A percentile compares a stretch with the other conserved stretches of the same genome.
These are phyloP conservation scores for Malus hybrid DNA, from an alignment of 331 rosid genomes.

Conservation along the genomic window DNA sequence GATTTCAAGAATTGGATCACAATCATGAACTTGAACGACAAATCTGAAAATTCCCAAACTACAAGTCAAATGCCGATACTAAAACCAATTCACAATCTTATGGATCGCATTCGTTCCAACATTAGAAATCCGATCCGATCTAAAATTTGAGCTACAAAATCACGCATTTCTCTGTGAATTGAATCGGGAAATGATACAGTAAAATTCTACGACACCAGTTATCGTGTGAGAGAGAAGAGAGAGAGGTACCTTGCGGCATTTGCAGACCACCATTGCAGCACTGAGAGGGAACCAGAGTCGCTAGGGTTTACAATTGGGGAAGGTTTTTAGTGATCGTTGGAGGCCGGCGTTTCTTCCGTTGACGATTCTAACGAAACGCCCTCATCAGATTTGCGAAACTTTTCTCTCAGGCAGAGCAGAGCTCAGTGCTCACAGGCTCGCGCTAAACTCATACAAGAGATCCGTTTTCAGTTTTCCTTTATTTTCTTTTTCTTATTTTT, in stretches of 20 bases:
- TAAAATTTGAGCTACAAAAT: constrained; percentile 5
- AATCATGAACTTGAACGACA: background rate
- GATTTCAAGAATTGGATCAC: background rate
- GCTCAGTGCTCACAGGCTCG: background rate
- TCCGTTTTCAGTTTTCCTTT: background rate
- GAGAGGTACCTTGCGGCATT: constrained; percentile 89
- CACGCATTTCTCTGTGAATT: background rate
- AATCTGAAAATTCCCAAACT: background rate
- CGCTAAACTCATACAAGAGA: background rate
- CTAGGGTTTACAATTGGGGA: background rate
- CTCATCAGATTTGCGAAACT: background rate
- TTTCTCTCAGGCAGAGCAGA: background rate
- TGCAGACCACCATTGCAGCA: constrained; percentile 99
- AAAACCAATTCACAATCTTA: background rate
- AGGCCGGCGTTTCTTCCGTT: background rate
- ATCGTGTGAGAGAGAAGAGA: background rate
- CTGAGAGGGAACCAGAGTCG: constrained; percentile 16
- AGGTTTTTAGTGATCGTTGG: background rate
- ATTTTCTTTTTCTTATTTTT: background rate
- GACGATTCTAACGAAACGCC: background rate
- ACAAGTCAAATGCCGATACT: background rate
- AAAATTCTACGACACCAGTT: background rate
- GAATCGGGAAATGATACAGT: background rate
- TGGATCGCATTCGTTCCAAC: constrained; percentile 8
- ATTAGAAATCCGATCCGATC: constrained; percentile 29